Evolutionary conservation across 768 basidiomycete species (phyloP).

Genomic region (Boletus tomentosulus): DNA sequence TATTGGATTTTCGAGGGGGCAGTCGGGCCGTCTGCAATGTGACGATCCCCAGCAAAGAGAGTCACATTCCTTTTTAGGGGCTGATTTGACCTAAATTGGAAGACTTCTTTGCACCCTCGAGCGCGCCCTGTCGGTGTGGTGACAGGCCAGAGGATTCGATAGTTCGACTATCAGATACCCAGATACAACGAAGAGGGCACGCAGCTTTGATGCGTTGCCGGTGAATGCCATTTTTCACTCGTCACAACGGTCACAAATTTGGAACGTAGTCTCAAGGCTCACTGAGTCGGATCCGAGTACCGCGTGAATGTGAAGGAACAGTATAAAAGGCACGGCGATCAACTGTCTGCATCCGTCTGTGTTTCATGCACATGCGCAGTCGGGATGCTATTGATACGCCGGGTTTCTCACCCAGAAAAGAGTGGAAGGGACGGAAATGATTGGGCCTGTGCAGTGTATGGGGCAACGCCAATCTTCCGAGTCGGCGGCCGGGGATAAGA

Average conservation of each 20-base stretch:
- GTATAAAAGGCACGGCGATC: constrained; percentile 22
- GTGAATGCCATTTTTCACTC: constrained; percentile 16
- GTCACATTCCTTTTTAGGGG: constrained; percentile 32
- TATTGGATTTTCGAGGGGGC: constrained; percentile 29
- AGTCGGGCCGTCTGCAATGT: constrained; percentile 19
- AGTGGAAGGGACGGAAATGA: constrained; percentile 15
- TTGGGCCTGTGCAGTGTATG: too few relatives aligned
- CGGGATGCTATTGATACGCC: constrained; percentile 2
- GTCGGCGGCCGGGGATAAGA: constrained; percentile 19
- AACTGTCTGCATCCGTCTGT: constrained; percentile 16
- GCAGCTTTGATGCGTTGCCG: too few relatives aligned
- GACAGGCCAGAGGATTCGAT: constrained; percentile 27
- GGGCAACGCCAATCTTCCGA: constrained; percentile 14
- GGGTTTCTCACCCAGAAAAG: too few relatives aligned
- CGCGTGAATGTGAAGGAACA: constrained; percentile 7
- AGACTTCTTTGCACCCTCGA: constrained; percentile 28
- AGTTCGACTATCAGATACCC: constrained; percentile 26
- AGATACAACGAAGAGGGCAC: too few relatives aligned
- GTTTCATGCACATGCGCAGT: constrained; percentile 16
- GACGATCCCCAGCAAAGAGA: constrained; percentile 29
- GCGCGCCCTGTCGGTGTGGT: constrained; percentile 16
- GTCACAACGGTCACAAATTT: constrained; percentile 22
- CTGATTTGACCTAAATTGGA: constrained; percentile 28
- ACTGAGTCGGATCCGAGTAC: constrained; percentile 11
- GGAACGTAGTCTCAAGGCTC: neutral